Percentiles rank a stretch among this genome's conserved stretches.
phyloP scores from a whole-genome alignment of 2,329 filamentous ascomycete species.

The Penicillium rolfsii region DNA sequence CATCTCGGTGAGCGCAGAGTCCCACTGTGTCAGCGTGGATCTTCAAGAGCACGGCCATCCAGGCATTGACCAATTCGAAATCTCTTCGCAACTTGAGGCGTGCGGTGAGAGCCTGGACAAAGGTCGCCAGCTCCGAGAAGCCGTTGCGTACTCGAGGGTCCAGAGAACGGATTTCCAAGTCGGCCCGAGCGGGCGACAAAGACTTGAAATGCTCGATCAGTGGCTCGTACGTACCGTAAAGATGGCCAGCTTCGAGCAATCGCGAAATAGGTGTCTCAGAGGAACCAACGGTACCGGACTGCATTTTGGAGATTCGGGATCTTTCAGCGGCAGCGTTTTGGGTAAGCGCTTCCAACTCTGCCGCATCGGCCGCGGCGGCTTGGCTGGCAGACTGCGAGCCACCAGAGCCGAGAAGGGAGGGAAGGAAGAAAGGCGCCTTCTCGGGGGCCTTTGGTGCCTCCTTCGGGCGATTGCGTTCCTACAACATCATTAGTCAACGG shows the following conservation, averaged over 20 bases:
- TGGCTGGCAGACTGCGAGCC: conserved; percentile 27
- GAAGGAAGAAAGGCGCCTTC: conserved; percentile 94
- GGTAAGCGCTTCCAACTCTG: conserved; percentile 33
- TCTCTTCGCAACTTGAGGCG: conserved; percentile 71
- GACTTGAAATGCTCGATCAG: conserved; percentile 80
- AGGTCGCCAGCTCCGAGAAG: conserved; percentile 73
- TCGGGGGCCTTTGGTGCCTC: conserved; percentile 90
- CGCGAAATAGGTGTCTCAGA: conserved; percentile 49
- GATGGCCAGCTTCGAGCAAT: conserved; percentile 51
- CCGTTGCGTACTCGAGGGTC: conserved; percentile 47
- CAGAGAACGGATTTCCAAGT: conserved; percentile 87
- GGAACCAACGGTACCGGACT: conserved; percentile 47
- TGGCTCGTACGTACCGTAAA: conserved; percentile 62
- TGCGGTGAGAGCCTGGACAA: conserved; percentile 77
- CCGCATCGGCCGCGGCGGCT: conserved; percentile 33
- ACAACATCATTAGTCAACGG: conserved; percentile 26
- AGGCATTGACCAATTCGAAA: conserved; percentile 92
- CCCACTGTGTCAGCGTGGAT: conserved; percentile 69
- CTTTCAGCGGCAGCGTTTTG: conserved; percentile 52
- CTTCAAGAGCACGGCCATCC: conserved; percentile 93
- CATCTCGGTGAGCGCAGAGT: conserved; percentile 49
- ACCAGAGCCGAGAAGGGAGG: conserved; percentile 44
- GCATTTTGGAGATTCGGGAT: conserved; percentile 71
- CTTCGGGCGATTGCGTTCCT: conserved; percentile 90
- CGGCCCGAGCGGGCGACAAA: conserved; percentile 80